Base-by-base conservation (phyloP, 805 yeast species). In the Candida lessepsii region DNA sequence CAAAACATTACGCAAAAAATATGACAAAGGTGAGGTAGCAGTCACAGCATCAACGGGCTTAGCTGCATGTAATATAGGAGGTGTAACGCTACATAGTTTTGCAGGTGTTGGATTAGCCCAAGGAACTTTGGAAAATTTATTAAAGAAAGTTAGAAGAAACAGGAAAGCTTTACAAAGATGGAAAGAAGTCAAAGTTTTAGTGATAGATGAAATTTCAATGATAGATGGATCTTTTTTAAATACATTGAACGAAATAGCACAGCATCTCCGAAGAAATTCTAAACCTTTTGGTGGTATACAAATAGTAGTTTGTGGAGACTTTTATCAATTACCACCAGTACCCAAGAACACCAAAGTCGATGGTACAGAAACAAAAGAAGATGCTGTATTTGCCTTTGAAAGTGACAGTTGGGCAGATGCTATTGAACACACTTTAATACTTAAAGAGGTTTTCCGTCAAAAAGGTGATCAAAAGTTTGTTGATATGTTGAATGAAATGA, bases 21-120 rank as follows among this genome's bases (percentile, higher is more conserved):
- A 78, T 55, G 70, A 73, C 0, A 47, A 47, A 0, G 78, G 75
- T 2, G 56, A 65, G 10, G 86, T 86, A 3, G 89, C 84, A 0
- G 83, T 86, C 1, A 84, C 93, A 0, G 95, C 95, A 0, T 84
- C 93, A 0, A 86, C 95, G 1, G 95, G 95, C 0, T 60, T 86
- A 18, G 95, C 95, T 0, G 90, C 93, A 3, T 80, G 86, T 50
- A 84, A 84, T 54, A 78, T 86, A 45, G 89, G 90, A 2, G 95
- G 95, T 20, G 75, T 75, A 14, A 86, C 95, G 0, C 56, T 86
- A 3, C 90, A 86, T 56, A 80, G 87, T 6, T 85, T 78, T 61
- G 76, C 89, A 0, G 91, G 93, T 2, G 78, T 86, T 31, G 95
- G 95, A 0, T 56, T 86, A 10, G 95, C 87, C 0, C 67, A 70